Evolutionary conservation across 352 stramenopile species (phyloP).

Genomic region (Albugo laibachii): DNA sequence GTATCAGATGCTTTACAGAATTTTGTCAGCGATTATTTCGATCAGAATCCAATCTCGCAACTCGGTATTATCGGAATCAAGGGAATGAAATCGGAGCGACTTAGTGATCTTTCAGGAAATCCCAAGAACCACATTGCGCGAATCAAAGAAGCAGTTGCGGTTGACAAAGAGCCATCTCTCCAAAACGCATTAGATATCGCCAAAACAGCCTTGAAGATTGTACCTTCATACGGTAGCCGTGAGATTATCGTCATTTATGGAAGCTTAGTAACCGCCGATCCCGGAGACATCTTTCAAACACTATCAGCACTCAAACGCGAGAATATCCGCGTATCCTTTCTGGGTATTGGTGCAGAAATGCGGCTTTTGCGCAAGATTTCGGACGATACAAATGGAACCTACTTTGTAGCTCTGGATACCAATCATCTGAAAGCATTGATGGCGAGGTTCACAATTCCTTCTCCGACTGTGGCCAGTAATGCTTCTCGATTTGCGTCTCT

Average conservation of each 20-base stretch:
- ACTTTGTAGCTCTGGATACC: constrained; percentile 87
- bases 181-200: constrained; percentile 84
- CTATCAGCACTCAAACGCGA: constrained; percentile 80
- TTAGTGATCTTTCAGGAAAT: constrained; percentile 82
- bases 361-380: constrained; percentile 63
- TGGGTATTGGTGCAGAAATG: constrained; percentile 91
- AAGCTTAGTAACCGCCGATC: constrained; percentile 91
- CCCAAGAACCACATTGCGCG: constrained; percentile 70
- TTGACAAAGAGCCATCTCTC: constrained; percentile 77
- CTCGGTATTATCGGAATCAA: constrained; percentile 81
- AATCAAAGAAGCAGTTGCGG: constrained; percentile 33
- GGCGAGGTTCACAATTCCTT: constrained; percentile 86
- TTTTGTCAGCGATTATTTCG: constrained; percentile 84
- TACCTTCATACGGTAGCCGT: constrained; percentile 62
- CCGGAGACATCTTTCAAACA: constrained; percentile 88
- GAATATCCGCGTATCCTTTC: constrained; percentile 84
- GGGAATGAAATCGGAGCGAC: constrained; percentile 78
- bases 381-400: constrained; percentile 85
- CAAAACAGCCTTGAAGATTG: constrained; percentile 81
- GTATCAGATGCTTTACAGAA: constrained; percentile 50
- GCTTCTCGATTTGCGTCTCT: constrained; percentile 47
- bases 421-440: constrained; percentile 86
- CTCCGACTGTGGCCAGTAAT: constrained; percentile 60
- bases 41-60: constrained; percentile 89
- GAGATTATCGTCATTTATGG: constrained; percentile 90